Evolutionary conservation across 2,329 filamentous ascomycete genomes (phyloP).

Genomic region (Colletotrichum kahawae): DNA sequence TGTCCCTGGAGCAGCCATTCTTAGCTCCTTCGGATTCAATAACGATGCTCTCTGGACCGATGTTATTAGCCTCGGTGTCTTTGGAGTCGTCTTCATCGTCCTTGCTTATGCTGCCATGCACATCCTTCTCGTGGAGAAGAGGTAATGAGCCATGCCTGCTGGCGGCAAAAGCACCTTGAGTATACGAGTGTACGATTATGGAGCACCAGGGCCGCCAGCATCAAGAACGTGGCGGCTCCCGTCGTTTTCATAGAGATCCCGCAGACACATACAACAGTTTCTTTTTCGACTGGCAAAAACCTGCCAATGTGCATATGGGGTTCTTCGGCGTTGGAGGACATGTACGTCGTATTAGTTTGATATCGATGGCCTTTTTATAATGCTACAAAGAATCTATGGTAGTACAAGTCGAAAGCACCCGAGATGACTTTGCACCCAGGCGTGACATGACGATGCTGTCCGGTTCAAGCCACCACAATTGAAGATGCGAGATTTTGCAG

Average conservation of each 20-base stretch:
- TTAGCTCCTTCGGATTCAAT: slow-evolving; percentile 94
- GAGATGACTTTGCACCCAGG: neutral
- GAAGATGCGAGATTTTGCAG: neutral
- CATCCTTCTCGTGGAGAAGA: slow-evolving; percentile 86
- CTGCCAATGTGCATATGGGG: slow-evolving; percentile 16
- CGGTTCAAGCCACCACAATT: neutral
- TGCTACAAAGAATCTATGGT: slow-evolving; percentile 21
- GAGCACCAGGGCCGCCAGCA: neutral
- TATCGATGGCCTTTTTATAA: slow-evolving; percentile 17
- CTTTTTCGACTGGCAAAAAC: neutral
- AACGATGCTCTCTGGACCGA: slow-evolving; percentile 87
- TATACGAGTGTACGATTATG: slow-evolving; percentile 19
- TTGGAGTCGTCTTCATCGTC: slow-evolving; percentile 82
- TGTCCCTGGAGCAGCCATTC: slow-evolving; percentile 90
- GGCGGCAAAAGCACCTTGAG: neutral
- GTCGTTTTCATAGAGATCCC: slow-evolving; percentile 14
- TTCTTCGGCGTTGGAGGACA: slow-evolving; percentile 1
- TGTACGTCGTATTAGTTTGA: slow-evolving; percentile 1
- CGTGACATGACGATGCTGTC: neutral
- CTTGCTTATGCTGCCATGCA: slow-evolving; percentile 95
- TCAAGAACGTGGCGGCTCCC: neutral
- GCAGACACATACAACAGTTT: slow-evolving; percentile 8
- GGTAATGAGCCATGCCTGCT: slow-evolving; percentile 48
- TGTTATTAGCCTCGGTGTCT: slow-evolving; percentile 79
- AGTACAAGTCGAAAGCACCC: slow-evolving; percentile 12